A percentile compares a stretch with the other conserved stretches of the same genome.
phyloP scores from a whole-genome alignment of 768 basidiomycete genomes.

The Paxillus ammoniavirescens region DNA sequence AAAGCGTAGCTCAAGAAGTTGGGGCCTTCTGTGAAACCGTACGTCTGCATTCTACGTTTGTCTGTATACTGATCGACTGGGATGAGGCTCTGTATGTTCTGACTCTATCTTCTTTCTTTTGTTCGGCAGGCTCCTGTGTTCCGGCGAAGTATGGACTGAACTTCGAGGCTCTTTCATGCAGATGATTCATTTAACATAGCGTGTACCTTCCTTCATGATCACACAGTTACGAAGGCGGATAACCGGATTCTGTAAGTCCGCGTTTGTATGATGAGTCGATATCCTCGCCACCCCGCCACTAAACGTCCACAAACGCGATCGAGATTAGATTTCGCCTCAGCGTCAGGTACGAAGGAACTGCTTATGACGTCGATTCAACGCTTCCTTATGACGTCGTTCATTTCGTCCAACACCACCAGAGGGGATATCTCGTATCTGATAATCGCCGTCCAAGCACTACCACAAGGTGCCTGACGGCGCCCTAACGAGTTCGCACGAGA shows the following conservation, averaged over 20 bases:
- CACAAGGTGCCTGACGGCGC: neutral
- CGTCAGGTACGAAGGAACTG: neutral
- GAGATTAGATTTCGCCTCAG: neutral
- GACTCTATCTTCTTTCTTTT: neutral
- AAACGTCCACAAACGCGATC: too few relatives aligned
- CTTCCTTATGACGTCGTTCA: neutral
- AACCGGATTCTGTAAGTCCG: neutral
- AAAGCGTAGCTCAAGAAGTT: neutral
- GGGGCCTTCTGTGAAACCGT: neutral
- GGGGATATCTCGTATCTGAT: neutral
- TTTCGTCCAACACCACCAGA: neutral
- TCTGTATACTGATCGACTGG: neutral
- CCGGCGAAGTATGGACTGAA: neutral
- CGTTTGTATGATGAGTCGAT: too few relatives aligned
- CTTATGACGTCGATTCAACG: neutral
- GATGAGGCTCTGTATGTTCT: neutral
- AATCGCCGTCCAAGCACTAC: neutral
- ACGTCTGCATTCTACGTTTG: neutral
- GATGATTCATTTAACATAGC: neutral
- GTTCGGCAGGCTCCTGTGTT: neutral
- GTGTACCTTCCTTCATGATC: neutral
- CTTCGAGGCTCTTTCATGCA: too few relatives aligned
- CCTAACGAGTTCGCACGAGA: neutral
- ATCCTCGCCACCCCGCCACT: too few relatives aligned
- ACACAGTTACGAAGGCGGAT: neutral